These are phyloP conservation scores for Sphaerobolus stellatus DNA, from an alignment of 1,284 basidiomycete species.

Conservation along the genomic window DNA sequence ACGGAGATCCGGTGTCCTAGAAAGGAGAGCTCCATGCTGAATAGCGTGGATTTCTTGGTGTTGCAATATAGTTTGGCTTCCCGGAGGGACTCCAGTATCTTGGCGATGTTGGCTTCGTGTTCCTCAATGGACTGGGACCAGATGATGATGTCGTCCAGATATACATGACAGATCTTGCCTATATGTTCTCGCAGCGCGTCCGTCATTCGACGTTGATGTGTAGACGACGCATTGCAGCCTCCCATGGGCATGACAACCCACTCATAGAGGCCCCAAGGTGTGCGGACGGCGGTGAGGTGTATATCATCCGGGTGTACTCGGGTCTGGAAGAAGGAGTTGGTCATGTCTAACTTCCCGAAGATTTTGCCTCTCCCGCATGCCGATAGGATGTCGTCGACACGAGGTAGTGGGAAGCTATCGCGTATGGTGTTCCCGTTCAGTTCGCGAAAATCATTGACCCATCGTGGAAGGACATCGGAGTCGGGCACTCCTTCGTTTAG, in stretches of 20 bases:
- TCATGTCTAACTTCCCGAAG: conserved; percentile 40
- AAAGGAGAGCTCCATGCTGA: conserved; percentile 28
- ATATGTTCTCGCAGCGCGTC: conserved; percentile 30
- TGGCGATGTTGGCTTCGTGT: conserved; percentile 31
- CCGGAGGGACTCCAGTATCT: conserved; percentile 27
- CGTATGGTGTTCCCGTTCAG: conserved; percentile 38
- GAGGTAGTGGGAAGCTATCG: too few species aligned
- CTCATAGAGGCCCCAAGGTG: too few species aligned
- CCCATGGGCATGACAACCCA: too few species aligned
- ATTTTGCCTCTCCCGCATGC: too few species aligned
- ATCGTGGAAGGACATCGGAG: conserved; percentile 30
- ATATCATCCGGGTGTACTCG: conserved; percentile 34
- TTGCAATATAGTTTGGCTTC: conserved; percentile 25
- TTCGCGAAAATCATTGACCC: conserved; percentile 42
- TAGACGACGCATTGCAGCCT: too few species aligned
- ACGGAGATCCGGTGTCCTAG: conserved; percentile 36
- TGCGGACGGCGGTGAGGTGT: conserved; percentile 28
- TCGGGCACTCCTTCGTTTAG: conserved; percentile 35
- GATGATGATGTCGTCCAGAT: too few species aligned
- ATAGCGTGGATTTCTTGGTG: conserved; percentile 33
- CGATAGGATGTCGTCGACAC: too few species aligned
- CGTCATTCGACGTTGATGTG: too few species aligned
- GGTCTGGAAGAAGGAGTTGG: too few species aligned
- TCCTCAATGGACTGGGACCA: conserved; percentile 38
- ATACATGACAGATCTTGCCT: too few species aligned